Conservation (phyloP, 1,139 yeast genomes). For the Yamadazyma spencermartinsiae region DNA sequence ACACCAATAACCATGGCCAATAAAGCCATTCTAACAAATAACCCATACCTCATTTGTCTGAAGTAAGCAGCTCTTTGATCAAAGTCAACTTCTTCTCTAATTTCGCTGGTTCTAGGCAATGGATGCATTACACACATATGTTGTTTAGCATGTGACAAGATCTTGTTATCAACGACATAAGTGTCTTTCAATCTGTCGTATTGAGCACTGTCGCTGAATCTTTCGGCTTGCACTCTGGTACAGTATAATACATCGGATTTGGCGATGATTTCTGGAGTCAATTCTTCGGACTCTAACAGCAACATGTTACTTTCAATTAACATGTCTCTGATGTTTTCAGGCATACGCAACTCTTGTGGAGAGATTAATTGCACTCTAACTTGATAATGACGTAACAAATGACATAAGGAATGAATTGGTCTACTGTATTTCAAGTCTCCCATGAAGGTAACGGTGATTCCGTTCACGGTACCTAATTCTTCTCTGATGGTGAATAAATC, state of each 20-base stretch:
- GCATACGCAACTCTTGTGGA: conserved; percentile 85
- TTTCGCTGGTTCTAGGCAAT: conserved; percentile 94
- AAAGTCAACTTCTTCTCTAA: conserved; percentile 96
- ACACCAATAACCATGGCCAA: conserved; percentile 97
- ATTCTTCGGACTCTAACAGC: conserved; percentile 67
- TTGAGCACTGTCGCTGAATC: conserved; percentile 74
- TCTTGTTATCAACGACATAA: conserved; percentile 89
- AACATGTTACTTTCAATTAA: conserved; percentile 68
- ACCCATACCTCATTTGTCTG: conserved; percentile 98
- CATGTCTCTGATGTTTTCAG: conserved; percentile 67
- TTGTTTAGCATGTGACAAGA: conserved; percentile 88
- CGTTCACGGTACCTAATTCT: conserved; percentile 97
- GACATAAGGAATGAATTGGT: conserved; percentile 96
- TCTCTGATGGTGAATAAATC: conserved; percentile 98
- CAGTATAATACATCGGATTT: conserved; percentile 95
- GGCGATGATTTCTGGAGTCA: conserved; percentile 82
- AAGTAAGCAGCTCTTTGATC: conserved; percentile 99
- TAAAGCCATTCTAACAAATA: conserved; percentile 97
- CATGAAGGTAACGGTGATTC: conserved; percentile 97
- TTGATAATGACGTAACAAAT: conserved; percentile 86
- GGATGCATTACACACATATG: conserved; percentile 99
- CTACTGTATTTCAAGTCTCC: conserved; percentile 98
- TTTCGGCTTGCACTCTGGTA: conserved; percentile 97
- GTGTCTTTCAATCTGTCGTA: conserved; percentile 89
- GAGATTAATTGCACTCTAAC: conserved; percentile 91